These are phyloP conservation scores for Digitaria exilis DNA, from an alignment of 202 grass and related monocot genomes.

Conservation along the genomic window DNA sequence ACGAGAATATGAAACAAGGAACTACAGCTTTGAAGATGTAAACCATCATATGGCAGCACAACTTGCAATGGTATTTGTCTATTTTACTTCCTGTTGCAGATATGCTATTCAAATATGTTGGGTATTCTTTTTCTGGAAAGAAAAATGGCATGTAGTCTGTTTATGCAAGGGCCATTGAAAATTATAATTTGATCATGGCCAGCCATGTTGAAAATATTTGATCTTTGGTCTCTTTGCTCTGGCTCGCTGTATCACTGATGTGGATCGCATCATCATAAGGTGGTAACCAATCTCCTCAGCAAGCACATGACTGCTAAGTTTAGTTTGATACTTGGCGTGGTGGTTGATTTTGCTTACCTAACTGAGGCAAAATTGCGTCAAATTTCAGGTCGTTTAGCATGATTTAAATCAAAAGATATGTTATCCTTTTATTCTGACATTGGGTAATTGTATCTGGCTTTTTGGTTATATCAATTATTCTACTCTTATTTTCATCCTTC, in stretches of 20 bases:
- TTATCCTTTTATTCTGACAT: constrained; percentile 18
- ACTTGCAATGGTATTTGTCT: constrained; percentile 76
- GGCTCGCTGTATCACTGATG: background rate
- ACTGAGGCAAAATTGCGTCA: constrained; percentile 9
- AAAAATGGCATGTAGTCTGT: background rate
- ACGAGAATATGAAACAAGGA: constrained; percentile 91
- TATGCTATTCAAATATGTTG: constrained; percentile 74
- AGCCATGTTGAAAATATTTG: background rate
- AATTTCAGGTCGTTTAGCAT: background rate
- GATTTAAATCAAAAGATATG: background rate
- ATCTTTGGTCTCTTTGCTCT: background rate
- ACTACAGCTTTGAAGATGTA: constrained; percentile 97
- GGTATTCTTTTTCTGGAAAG: constrained; percentile 2
- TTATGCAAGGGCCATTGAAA: background rate
- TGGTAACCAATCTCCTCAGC: background rate
- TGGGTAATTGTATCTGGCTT: background rate
- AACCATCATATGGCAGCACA: constrained; percentile 88
- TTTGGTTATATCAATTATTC: background rate
- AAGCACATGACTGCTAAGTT: constrained; percentile 19
- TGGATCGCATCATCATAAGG: background rate
- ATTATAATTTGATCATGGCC: constrained; percentile 1
- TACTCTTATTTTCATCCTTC: background rate
- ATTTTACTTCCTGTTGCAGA: constrained; percentile 17
- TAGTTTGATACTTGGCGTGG: background rate
- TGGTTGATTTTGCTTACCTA: constrained; percentile 15